Evolutionary conservation across 148 eudicot genomes (phyloP).

Genomic region (Talinum fruticosum): DNA sequence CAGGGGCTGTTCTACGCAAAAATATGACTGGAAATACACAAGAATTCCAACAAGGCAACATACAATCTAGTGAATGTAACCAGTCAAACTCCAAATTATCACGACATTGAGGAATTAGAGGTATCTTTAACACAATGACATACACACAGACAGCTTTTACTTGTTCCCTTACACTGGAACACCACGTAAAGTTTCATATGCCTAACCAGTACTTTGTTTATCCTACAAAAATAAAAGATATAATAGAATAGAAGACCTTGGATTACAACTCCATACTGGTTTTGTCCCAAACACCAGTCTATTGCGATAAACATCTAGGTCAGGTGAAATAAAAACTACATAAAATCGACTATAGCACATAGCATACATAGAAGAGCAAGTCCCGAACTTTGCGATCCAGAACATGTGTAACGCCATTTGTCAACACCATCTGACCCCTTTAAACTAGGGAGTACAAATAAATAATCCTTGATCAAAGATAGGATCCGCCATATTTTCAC

Average conservation of each 20-base stretch:
- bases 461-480: neutral
- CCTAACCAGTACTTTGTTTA: neutral
- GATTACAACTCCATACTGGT: neutral
- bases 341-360: neutral
- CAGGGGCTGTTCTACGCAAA: neutral
- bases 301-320: constrained; percentile 7
- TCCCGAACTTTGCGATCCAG: neutral
- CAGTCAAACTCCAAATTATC: neutral
- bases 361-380: neutral
- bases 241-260: neutral
- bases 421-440: neutral
- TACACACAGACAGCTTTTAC: no score
- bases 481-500: neutral
- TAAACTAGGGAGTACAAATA: neutral
- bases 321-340: neutral
- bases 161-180: neutral
- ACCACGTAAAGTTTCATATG: neutral
- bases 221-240: neutral
- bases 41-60: neutral
- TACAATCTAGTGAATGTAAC: neutral
- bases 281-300: neutral
- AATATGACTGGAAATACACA: neutral
- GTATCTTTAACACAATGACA: neutral
- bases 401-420: neutral
- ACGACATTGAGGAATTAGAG: neutral